These are phyloP conservation scores for Fusarium luffae DNA, from an alignment of 2,329 filamentous ascomycete species.

Conservation along the genomic window DNA sequence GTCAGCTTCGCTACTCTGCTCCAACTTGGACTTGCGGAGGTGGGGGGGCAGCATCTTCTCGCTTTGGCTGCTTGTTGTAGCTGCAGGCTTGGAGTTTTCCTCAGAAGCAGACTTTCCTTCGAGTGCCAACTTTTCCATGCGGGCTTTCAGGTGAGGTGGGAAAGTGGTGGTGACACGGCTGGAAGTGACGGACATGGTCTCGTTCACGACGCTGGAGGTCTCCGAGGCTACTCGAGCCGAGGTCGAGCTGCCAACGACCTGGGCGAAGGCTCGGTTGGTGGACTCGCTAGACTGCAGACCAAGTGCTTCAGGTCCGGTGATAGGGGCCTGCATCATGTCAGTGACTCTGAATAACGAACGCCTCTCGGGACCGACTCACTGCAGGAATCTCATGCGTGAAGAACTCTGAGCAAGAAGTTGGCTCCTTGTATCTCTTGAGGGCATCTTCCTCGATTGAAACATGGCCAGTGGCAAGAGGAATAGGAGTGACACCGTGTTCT, in stretches of 20 bases:
- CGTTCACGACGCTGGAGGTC: constrained; percentile 23
- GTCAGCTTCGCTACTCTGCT: not conserved
- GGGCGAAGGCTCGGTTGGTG: not conserved
- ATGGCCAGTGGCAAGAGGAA: constrained; percentile 49
- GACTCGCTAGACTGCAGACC: constrained; percentile 30
- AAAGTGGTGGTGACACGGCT: not conserved
- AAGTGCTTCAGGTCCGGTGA: constrained; percentile 40
- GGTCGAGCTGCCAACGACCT: not conserved
- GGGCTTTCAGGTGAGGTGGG: not conserved
- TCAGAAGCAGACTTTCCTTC: not conserved
- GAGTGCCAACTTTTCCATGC: not conserved
- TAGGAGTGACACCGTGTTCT: constrained; percentile 49
- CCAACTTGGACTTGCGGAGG: not conserved
- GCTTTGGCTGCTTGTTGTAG: not conserved
- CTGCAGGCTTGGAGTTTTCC: not conserved
- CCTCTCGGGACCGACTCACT: constrained; percentile 17
- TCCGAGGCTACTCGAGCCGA: not conserved
- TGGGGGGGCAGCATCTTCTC: constrained; percentile 17
- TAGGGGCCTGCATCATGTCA: constrained; percentile 43
- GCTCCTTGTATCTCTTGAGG: constrained; percentile 19
- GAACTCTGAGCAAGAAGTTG: constrained; percentile 41
- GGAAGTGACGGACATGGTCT: constrained; percentile 14
- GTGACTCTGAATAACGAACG: not conserved
- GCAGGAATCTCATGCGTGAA: constrained; percentile 38
- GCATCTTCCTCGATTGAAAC: constrained; percentile 48